These are phyloP conservation scores for Yamadazyma atlantica DNA, from an alignment of 1,139 yeast species.

Conservation along the genomic window DNA sequence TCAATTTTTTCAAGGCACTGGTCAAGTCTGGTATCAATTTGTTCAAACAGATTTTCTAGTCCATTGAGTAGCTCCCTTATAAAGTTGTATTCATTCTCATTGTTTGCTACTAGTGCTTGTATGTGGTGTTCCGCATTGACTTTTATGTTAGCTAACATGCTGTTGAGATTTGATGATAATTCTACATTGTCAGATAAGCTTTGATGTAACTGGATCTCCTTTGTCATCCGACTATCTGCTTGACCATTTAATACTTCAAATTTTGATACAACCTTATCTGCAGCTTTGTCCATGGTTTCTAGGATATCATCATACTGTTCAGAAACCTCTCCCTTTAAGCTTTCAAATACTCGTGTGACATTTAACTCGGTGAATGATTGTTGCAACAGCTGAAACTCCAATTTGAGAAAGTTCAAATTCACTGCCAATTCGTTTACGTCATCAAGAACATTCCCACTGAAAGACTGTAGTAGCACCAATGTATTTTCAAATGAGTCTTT, in stretches of 20 bases:
- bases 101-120: not conserved
- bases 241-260: not conserved
- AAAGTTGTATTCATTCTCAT: not conserved
- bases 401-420: slow-evolving; percentile 12
- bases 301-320: slow-evolving; percentile 3
- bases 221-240: not conserved
- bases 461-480: slow-evolving; percentile 10
- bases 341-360: slow-evolving; percentile 8
- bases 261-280: slow-evolving; percentile 1
- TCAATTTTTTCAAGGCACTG: not conserved
- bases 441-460: slow-evolving; percentile 4
- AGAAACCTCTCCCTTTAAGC: slow-evolving; percentile 8
- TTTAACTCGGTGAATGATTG: slow-evolving; percentile 7
- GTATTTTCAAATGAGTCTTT: slow-evolving; percentile 15
- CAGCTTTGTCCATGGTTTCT: slow-evolving; percentile 1
- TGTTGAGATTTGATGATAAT: slow-evolving; percentile 3
- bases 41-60: not conserved
- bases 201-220: not conserved
- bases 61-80: not conserved
- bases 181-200: slow-evolving; percentile 2
- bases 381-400: slow-evolving; percentile 12
- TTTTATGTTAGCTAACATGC: slow-evolving; percentile 2
- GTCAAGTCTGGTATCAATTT: not conserved
- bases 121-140: slow-evolving; percentile 3
- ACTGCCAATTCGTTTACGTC: slow-evolving; percentile 15